Base-by-base conservation (phyloP, 2,329 filamentous ascomycete species). In the Plectosphaerella sp. region DNA sequence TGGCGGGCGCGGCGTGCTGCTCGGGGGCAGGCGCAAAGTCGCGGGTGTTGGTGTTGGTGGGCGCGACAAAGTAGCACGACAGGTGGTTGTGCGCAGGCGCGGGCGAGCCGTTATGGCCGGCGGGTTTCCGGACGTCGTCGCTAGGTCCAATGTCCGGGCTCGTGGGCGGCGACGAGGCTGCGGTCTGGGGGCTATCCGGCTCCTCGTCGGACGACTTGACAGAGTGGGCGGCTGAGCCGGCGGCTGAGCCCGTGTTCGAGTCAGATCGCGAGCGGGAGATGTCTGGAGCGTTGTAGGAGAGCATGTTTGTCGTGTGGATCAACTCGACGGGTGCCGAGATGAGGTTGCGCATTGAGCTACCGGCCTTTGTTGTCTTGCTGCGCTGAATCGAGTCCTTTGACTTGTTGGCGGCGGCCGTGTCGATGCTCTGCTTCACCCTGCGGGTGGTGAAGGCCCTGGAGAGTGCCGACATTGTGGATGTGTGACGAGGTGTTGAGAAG, bases 281-380 rank as follows among this genome's bases (percentile, higher is more conserved):
- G 65, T 97, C 88, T 48, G 93, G 93, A 10, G 94, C 92, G 65
- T 93, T 93, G 79, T 96, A 96, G 8, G 91, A 91, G 51, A 97
- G 86, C 82, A 95, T 91, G 71, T 97, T 99, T 61, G 94, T 97
- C 5, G 93, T 96, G 54, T 94, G 95, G 47, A 97, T 77, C 57
- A 99, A 80, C 69, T 91, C 86, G 50, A 96, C 80, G 1, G 94
- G 94, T 3, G 80, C 83, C 1, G 94, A 99, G 66, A 99, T 99
- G 74, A 91, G 86, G 66, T 79, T 69, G 54, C 87, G 82, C 59
- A 84, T 73, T 50, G 64, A 77, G 69, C 64, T 71, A 58, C 59
- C 65, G 65, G 54, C 68, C 66, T 77, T 80, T 62, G 71, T 71
- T 43, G 76, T 77, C 62, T 75, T 76, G 68, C 74, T 80, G 61